Evolutionary conservation across 2,329 filamentous ascomycete species (phyloP), one percentile per base, ranked within the genome.

Genomic region (Fusarium keratoplasticum): DNA sequence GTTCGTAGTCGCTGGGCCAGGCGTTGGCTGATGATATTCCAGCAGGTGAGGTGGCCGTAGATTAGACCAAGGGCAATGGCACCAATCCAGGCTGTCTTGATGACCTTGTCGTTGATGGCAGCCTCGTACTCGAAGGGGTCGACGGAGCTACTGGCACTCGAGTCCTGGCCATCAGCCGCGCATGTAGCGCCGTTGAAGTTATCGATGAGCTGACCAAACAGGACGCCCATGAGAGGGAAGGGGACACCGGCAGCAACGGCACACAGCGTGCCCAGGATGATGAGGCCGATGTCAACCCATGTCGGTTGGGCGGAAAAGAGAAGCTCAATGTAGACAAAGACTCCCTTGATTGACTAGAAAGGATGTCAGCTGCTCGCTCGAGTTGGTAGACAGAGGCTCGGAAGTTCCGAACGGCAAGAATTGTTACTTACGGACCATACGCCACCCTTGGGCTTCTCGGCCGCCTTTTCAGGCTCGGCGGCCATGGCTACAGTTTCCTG

Each of bases 171-270:
- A 7, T 72, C 61, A 14, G 82, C 78, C 31, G 79, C 83, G 76
- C 89, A 91, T 18, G 88, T 87, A 16, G 87, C 87, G 16, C 82
- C 80, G 77, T 91, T 91, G 77, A 92, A 85, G 72, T 89, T 84
- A 77, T 92, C 89, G 68, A 92, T 84, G 10, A 92, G 87, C 79
- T 91, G 83, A 59, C 90, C 89, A 75, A 92, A 92, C 60, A 92
- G 82, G 62, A 92, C 88, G 44, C 88, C 90, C 77, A 92, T 87
- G 20, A 92, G 82, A 6, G 90, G 90, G 66, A 91, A 90, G 0
- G 90, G 90, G 5, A 90, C 85, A 36, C 90, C 90, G 25, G 90
- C 87, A 36, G 85, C 89, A 52, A 89, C 87, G 47, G 89, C 86
- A 70, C 84, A 84, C 61, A 84, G 31, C 20, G 80, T 81, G 62